phyloP scores from a whole-genome alignment of 371 early-diverging fungal genomes.

The Saksenaea oblongispora region DNA sequence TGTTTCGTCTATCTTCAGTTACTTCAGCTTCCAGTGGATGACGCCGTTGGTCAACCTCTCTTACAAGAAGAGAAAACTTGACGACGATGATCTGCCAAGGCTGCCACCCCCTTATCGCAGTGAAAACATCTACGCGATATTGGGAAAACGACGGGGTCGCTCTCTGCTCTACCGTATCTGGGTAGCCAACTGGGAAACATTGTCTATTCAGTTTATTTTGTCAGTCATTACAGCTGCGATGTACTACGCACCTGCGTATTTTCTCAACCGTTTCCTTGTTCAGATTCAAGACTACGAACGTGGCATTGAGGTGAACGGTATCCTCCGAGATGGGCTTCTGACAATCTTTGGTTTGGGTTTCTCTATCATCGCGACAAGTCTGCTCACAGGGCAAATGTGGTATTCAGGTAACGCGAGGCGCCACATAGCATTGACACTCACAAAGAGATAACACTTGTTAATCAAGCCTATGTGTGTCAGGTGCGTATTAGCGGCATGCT shows the following conservation, averaged over 20 bases:
- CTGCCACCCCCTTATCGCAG: slow-evolving; percentile 37
- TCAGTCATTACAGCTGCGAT: slow-evolving; percentile 25
- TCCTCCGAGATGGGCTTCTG: slow-evolving; percentile 32
- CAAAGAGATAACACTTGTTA: too few species aligned
- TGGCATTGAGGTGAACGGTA: slow-evolving; percentile 11
- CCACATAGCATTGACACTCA: too few species aligned
- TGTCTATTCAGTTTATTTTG: slow-evolving; percentile 26
- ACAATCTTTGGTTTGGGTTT: slow-evolving; percentile 46
- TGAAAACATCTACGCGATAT: slow-evolving; percentile 31
- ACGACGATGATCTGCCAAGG: slow-evolving; percentile 37
- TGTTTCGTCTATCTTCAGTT: slow-evolving; percentile 15
- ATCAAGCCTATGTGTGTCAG: slow-evolving; percentile 14
- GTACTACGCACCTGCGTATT: slow-evolving; percentile 43
- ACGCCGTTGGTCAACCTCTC: slow-evolving; percentile 30
- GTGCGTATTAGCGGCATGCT: slow-evolving; percentile 51
- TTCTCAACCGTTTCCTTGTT: slow-evolving; percentile 35
- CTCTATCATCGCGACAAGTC: slow-evolving; percentile 36
- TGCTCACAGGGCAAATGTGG: slow-evolving; percentile 49
- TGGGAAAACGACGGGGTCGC: slow-evolving; percentile 26
- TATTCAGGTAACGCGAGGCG: slow-evolving; percentile 41
- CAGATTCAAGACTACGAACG: slow-evolving; percentile 35
- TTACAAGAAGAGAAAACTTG: slow-evolving; percentile 28
- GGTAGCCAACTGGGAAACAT: slow-evolving; percentile 22
- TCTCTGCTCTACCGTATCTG: slow-evolving; percentile 30
- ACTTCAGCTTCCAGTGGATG: slow-evolving; percentile 21